Conservation (phyloP, 495 filamentous ascomycete species). For the Penicillium canariense region DNA sequence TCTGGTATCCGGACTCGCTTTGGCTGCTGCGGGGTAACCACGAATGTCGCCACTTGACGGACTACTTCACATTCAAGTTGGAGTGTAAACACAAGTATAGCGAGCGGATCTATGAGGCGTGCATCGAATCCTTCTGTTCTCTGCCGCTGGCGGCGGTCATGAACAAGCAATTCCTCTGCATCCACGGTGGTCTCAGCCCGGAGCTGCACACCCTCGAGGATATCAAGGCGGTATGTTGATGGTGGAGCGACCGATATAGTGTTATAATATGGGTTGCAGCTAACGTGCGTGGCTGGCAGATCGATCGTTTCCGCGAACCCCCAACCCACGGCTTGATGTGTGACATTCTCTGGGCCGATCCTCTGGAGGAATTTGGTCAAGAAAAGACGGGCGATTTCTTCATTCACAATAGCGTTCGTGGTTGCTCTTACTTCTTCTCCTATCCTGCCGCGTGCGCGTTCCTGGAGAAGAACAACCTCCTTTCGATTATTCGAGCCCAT, state of each 20-base stretch:
- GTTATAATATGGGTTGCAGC: background rate
- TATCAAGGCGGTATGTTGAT: conserved; percentile 69
- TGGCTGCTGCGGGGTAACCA: conserved; percentile 98
- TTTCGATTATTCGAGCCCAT: conserved; percentile 97
- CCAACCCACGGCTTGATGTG: conserved; percentile 98
- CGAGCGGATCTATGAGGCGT: conserved; percentile 93
- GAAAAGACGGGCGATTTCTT: conserved; percentile 98
- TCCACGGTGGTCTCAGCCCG: conserved; percentile 93
- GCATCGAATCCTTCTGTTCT: conserved; percentile 95
- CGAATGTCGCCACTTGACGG: conserved; percentile 96
- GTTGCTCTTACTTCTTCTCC: conserved; percentile 99
- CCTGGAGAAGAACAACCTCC: conserved; percentile 96
- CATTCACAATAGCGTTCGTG: conserved; percentile 95
- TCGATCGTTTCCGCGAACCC: conserved; percentile 96
- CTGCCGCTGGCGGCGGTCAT: conserved; percentile 94
- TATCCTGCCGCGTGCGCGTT: conserved; percentile 98
- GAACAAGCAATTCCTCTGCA: conserved; percentile 99
- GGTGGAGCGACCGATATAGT: background rate
- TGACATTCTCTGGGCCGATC: conserved; percentile 98
- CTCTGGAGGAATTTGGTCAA: conserved; percentile 98
- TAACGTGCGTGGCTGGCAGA: conserved; percentile 50
- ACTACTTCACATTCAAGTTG: conserved; percentile 99
- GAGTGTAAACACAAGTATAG: conserved; percentile 99
- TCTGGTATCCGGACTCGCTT: conserved; percentile 96
- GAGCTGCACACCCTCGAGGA: conserved; percentile 96